Base-by-base conservation (phyloP, 2,329 filamentous ascomycete species). In the Microdochium nivale region DNA sequence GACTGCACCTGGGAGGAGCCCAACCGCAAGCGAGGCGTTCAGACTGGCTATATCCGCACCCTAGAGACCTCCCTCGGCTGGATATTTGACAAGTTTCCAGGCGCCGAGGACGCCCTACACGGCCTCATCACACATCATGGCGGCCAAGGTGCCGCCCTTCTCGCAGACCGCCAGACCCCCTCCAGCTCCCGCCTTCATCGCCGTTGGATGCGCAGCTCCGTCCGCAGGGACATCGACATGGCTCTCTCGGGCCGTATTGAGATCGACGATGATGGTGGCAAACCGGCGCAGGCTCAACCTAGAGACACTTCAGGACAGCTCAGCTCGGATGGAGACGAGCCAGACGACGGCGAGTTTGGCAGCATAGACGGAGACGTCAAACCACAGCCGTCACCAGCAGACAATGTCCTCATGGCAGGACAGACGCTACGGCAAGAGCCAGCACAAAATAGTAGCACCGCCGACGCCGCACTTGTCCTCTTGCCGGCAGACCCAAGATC, bases 31-130 rank as follows among this genome's bases (percentile, higher is more conserved):
- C 77, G 87, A 56, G 87, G 88, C 3, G 81, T 91, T 11, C 87
- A 87, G 59, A 87, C 87, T n/a, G 87, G 88, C 16, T 90, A 90
- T 61, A 84, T 91, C 51, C 79, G 86, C 32, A 86, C 85, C 0
- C 72, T 91, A 19, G 87, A 91, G 65, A 67, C 87, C 44, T 78
- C 84, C 10, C 73, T 87, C 51, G 84, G 83, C 13, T 83, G 83
- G 73, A 69, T 87, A 1, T 84, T 88, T 54, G 76, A 81, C 53
- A 78, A 79, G 51, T 76, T 82, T 33, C 74, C 80, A 14, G 80
- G 77, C 10, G 77, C 74, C 48, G 84, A 88, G 64, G 71, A 74
- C 49, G 73, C 76, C 14, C 72, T 88, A 24, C 75, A 79, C 48
- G 67, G 67, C 8, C 67, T 84, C 49, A 68, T 87, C 51, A 73